Evolutionary conservation across 1,284 basidiomycete genomes (phyloP), one percentile per base, ranked within the genome.

Genomic region (Irpex sp.): DNA sequence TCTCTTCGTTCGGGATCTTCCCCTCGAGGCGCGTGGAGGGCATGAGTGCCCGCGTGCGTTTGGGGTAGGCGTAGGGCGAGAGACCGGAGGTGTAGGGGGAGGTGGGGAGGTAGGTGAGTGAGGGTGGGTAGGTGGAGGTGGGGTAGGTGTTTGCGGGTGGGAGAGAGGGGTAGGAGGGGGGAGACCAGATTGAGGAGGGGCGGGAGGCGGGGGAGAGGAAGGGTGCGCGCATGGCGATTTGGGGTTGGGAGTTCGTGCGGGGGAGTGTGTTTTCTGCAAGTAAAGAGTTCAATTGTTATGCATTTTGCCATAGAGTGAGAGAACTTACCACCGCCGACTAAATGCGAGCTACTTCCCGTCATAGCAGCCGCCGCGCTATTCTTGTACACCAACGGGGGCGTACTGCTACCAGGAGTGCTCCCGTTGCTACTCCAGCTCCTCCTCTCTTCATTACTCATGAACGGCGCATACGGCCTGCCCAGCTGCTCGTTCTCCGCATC

Each of bases 191-290:
- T 13, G 81, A 79, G 0, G 83, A 86, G 0, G 87, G 87, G 21
- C 88, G 80, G 2, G 86, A 87, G 4, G 86, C 81, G 0, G 88
- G 88, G 5, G 85, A 83, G 58, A 90, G 81, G 76, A 89, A 89
- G 0, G 88, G 85, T 0, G 83, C 76, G 26, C 88, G 84, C 77
- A 90, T 89, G n/a, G 77, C 79, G 61, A 79, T 76, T 33, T 67
- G 65, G 8, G 67, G 72, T n/a, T 71, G 71, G 31, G 77, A 78
- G 11, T 68, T 68, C 54, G 72, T 77, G 61, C 77, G 75, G 6
- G 79, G 78, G 59, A 79, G 63, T 57, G 54, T 63, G 50, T 62
- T 64, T 64, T 78, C 71, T 53, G 72, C 74, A 2, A 31, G 11
- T 17, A 49, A 47, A 17, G 6, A 50, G 9, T 1, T 50, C 6